Evolutionary conservation across 495 filamentous ascomycete species (phyloP), one percentile per base, ranked within the genome.

Genomic region (Copromyces sp.): DNA sequence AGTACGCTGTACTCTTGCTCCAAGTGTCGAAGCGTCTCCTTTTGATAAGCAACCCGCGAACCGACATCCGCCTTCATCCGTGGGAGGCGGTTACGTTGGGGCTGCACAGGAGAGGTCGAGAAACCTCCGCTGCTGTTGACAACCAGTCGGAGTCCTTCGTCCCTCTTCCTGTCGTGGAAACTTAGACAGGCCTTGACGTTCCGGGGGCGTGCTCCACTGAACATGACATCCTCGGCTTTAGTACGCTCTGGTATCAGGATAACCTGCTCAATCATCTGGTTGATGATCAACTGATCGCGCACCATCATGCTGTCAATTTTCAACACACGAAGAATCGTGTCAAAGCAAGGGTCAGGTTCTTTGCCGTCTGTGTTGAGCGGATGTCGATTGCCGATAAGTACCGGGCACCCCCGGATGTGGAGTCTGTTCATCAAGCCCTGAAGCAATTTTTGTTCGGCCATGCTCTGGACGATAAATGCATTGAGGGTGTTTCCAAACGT

Each of bases 11-110:
- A 78, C 70, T 88, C 86, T 16, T 78, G 73, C 40, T 84, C 78
- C 37, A 89, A 78, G 42, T 85, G 83, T 38, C 79, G 77, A 6
- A 85, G 68, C 1, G 76, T 78, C 16, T 86, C 82, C 35, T 80
- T 81, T 65, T 80, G 82, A 53, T 85, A 87, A 81, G 81, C 84
- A 45, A 92, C 86, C 80, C 93, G 92, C 29, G 86, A 86, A 45
- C 88, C 90, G 9, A 89, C 82, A 76, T 97, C 92, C 0, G 93
- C 91, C 80, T 91, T 91, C 90, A 98, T 96, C 9, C 93, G 89
- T 35, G 90, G 83, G n/a, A 75, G 80, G 3, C 86, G 82, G 12
- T 73, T 73, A 44, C 61, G 68, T 38, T 73, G 75, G 3, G 79
- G 78, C 9, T 69, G 53, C 20, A 85, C 73, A 2, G 82, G 82